Conservation (phyloP, 129 eudicot species). For the Saposhnikovia divaricata region DNA sequence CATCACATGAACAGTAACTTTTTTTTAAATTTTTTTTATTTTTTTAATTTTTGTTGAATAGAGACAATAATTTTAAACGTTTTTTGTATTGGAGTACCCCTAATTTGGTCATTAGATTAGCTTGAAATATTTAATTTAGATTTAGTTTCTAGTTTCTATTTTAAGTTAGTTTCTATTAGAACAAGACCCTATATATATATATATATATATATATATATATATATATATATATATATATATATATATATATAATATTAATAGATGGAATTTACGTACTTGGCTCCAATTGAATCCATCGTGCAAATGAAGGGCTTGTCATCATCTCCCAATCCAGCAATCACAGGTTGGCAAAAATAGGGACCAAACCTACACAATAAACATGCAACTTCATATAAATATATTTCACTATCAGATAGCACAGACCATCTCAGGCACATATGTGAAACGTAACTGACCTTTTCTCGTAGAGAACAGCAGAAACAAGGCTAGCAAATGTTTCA, state of each 20-base stretch:
- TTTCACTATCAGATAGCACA: background rate
- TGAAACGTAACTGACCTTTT: constrained; percentile 52
- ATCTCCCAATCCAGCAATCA: constrained; percentile 91
- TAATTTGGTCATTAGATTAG: too few relatives aligned
- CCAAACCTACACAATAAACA: constrained; percentile 53
- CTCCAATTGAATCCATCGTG: constrained; percentile 98
- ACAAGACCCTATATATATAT: too few relatives aligned
- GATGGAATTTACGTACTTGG: constrained; percentile 54
- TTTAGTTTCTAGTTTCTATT: too few relatives aligned
- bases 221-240: too few relatives aligned
- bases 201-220: too few relatives aligned
- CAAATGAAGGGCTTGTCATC: constrained; percentile 95
- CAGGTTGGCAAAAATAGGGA: constrained; percentile 93
- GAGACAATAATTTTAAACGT: too few relatives aligned
- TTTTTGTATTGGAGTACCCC: too few relatives aligned
- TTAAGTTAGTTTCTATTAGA: too few relatives aligned
- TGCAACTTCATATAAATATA: background rate
- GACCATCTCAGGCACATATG: background rate
- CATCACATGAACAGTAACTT: too few relatives aligned
- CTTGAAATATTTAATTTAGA: too few relatives aligned
- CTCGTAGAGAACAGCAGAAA: constrained; percentile 87
- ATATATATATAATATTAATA: background rate
- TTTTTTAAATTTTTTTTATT: too few relatives aligned
- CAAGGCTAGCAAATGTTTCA: constrained; percentile 95
- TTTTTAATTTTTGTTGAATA: too few relatives aligned